These are phyloP conservation scores for Aciculoconidium aculeatum DNA, from an alignment of 805 yeast species.

Conservation along the genomic window DNA sequence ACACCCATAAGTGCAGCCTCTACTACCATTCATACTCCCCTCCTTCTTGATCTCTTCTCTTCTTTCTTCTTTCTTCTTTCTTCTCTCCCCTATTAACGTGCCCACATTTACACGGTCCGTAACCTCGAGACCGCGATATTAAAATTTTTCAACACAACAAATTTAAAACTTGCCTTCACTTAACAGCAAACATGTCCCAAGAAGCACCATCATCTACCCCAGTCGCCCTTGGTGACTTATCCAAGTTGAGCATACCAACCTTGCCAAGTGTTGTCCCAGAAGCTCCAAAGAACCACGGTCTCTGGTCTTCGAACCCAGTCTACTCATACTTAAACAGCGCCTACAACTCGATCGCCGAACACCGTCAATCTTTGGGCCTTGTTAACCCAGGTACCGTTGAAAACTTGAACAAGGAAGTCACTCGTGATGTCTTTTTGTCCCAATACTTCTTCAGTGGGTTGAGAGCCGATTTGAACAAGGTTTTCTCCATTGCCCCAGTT, in stretches of 20 bases:
- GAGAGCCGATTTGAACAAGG: slow-evolving; percentile 93
- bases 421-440: slow-evolving; percentile 85
- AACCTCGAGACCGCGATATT: not conserved
- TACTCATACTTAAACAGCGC: slow-evolving; percentile 74
- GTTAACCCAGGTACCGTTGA: slow-evolving; percentile 85
- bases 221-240: slow-evolving; percentile 52
- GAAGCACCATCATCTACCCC: slow-evolving; percentile 27
- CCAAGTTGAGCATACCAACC: slow-evolving; percentile 52
- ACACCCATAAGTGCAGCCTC: too few species aligned
- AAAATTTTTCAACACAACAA: slow-evolving; percentile 1
- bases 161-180: not conserved
- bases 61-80: too few species aligned
- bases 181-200: slow-evolving; percentile 6
- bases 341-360: slow-evolving; percentile 64
- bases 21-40: too few species aligned
- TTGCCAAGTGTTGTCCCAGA: slow-evolving; percentile 52
- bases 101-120: slow-evolving; percentile 3
- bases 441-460: slow-evolving; percentile 92
- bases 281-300: slow-evolving; percentile 48
- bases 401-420: slow-evolving; percentile 53
- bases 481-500: slow-evolving; percentile 84
- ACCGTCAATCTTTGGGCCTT: slow-evolving; percentile 76
- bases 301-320: slow-evolving; percentile 81
- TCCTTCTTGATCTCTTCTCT: too few species aligned
- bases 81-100: too few species aligned